Evolutionary conservation across 345 rosid species (phyloP).

Genomic region (Sonneratia alba): DNA sequence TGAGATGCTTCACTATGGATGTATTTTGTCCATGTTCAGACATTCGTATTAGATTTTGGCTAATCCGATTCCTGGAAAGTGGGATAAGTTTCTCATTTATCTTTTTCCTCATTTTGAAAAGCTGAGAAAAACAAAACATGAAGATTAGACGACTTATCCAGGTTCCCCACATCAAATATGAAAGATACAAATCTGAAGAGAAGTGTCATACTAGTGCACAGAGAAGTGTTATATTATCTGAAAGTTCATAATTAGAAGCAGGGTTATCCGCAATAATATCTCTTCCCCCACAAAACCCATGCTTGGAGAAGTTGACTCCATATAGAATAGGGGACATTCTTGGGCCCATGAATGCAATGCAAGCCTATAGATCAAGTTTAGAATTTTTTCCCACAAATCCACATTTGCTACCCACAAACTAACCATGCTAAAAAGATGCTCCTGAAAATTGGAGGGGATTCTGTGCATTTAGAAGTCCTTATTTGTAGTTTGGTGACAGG

Average conservation of each 20-base stretch:
- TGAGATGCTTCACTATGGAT: background rate
- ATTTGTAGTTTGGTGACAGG: slow-evolving; percentile 36
- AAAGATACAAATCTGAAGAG: background rate
- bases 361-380: background rate
- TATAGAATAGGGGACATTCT: background rate
- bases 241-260: background rate
- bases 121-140: background rate
- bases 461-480: background rate
- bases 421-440: background rate
- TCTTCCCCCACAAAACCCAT: background rate
- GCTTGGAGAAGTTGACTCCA: background rate
- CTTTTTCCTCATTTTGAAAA: background rate
- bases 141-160: background rate
- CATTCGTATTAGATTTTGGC: too few relatives aligned
- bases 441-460: background rate
- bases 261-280: background rate
- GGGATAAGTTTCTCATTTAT: too few relatives aligned
- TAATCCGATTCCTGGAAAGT: too few relatives aligned
- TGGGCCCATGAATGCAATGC: background rate
- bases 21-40: too few relatives aligned
- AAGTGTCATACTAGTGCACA: background rate
- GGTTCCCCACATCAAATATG: background rate
- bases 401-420: background rate
- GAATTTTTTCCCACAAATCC: background rate
- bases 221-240: background rate